Percentiles rank a stretch among this genome's conserved stretches.
These are phyloP conservation scores for Solanum hybrid DNA, from an alignment of 305 asterid genomes.

Conservation along the genomic window DNA sequence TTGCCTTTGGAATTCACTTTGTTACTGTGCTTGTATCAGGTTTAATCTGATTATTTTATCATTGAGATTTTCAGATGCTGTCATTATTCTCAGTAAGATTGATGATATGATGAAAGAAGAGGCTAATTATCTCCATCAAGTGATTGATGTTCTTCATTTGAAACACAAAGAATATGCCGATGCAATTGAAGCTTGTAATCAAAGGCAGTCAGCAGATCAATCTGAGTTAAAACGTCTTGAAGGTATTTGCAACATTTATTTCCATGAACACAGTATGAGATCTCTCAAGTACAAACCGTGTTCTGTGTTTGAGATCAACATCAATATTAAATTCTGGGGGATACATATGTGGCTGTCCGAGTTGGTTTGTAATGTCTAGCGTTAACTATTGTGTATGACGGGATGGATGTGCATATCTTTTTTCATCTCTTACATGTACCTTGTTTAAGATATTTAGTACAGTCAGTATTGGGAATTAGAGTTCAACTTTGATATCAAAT, in stretches of 20 bases:
- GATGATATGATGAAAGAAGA: conserved; percentile 69
- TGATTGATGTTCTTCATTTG: conserved; percentile 52
- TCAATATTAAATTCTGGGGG: not conserved
- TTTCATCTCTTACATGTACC: not conserved
- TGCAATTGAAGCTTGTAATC: conserved; percentile 55
- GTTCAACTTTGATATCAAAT: not conserved
- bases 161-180: conserved; percentile 71
- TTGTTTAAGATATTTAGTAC: not conserved
- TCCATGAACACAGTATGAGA: not conserved
- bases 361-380: not conserved
- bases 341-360: not conserved
- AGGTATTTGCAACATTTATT: conserved; percentile 34
- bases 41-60: not conserved
- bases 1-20: not conserved
- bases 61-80: conserved; percentile 43
- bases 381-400: not conserved
- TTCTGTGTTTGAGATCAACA: not conserved
- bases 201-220: conserved; percentile 51
- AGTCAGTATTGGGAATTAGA: not conserved
- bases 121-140: conserved; percentile 40
- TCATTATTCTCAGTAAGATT: conserved; percentile 45
- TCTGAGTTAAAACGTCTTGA: conserved; percentile 62
- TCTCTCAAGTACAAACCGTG: not conserved
- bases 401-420: not conserved
- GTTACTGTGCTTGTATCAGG: not conserved